Evolutionary conservation across 345 rosid genomes (phyloP), one percentile per base, ranked within the genome.

Genomic region (Hypericum androsaemum): DNA sequence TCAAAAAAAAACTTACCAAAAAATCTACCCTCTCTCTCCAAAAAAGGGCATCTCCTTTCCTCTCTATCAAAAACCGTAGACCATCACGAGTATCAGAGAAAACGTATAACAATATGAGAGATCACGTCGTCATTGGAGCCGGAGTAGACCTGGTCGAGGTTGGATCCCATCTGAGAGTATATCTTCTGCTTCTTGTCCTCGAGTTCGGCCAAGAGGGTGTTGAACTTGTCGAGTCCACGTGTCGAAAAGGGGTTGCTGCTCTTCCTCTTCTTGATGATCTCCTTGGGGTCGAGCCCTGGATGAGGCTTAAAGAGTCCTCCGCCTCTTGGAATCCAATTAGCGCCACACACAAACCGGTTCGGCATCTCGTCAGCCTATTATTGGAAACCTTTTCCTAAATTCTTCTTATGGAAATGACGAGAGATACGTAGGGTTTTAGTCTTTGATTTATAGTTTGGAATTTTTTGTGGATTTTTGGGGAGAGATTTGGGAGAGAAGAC

Each of bases 141-240:
- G 1, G 74, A 64, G 39, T 70, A 74, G 12, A 67, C 78, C 7
- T 60, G 32, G 32, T 22, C 32, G 32, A 22, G 32, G 32, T 22
- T 56, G 6, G 88, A 62, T 12, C 71, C 74, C 39, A 66, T 57
- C 35, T 75, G 66, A 0, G 87, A 74, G 64, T 77, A 79, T 8
- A 88, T 79, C 71, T 57, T 58, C 58, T 74, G 76, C 62, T 68
- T 71, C 64, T 74, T 82, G 73, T 77, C 76, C 22, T 80, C 81
- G 0, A 88, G 82, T 7, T 78, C 77, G 0, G 83, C 66, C 57
- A 82, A 35, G 16, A 84, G 89, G 10, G 75, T 71, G 0, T 87
- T 73, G 73, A 88, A 88, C 59, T 82, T 84, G 53, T 82, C 94
- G 2, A 80, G 88, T 37, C 96, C 94, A 5, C 77, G 84, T 7